Base-by-base conservation (phyloP, 1,139 yeast species). In the Candida gigantensis region DNA sequence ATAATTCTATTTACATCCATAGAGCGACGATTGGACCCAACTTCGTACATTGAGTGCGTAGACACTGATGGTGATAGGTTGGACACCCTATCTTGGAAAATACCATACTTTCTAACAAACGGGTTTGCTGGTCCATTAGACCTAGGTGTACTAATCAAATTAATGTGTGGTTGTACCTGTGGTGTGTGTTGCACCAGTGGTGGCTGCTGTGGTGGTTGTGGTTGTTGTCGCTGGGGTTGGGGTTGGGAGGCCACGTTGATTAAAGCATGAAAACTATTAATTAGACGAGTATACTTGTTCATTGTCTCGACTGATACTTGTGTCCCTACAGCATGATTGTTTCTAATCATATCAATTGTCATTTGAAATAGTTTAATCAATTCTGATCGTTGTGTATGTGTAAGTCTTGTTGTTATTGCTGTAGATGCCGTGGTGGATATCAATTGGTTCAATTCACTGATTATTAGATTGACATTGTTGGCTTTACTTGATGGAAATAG, bases 1-100 rank as follows among this genome's bases (percentile, higher is more conserved):
- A 14, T 7, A n/a, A 23, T 23, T 23, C 13, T 9, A 4, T 6
- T 11, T 8, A 23, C 12, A 11, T 23, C 25, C 12, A n/a, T 23
- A 6, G 25, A 23, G 11, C 9, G 14, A 20, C 18, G 15, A 23
- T 14, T 19, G 12, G 15, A 15, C 5, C 13, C 32, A 3, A 17
- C 24, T 24, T 28, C 40, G 27, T 24, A 31, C 18, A 39, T 26
- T 17, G 42, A 39, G 20, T 32, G 24, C 5, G 39, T 27, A 9
- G 42, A 35, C 4, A 29, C 28, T 24, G 37, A 30, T 6, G 42
- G 42, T 4, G 42, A 39, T 23, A 39, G 16, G 27, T 35, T 39
- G 9, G 39, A 28, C 8, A 39, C 17, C 5, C 34, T 24, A 33
- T 39, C 40, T 18, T 37, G 34, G 15, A 37, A 37, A 5, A 37